Conservation (phyloP, 2,329 filamentous ascomycete genomes). For the Triangularia setosa region DNA sequence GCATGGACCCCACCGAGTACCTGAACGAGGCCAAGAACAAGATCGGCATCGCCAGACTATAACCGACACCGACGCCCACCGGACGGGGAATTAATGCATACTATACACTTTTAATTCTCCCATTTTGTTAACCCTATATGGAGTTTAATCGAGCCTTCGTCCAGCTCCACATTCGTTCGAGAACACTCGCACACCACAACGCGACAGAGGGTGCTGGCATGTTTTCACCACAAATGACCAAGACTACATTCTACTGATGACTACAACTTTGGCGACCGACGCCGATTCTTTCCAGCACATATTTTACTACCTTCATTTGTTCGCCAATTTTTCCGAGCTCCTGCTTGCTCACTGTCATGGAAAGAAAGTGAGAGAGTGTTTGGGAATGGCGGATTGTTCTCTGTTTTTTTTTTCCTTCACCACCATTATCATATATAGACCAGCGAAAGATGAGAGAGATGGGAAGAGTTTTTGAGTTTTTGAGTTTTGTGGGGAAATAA, state of each 20-base stretch:
- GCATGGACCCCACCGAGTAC: slow-evolving; percentile 50
- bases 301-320: not conserved
- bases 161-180: slow-evolving; percentile 5
- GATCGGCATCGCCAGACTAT: slow-evolving; percentile 39
- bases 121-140: slow-evolving; percentile 2
- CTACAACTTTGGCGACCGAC: not conserved
- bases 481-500: not conserved
- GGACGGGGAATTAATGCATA: slow-evolving; percentile 11
- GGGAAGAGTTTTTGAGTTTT: not conserved
- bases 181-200: not conserved
- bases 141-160: slow-evolving; percentile 10
- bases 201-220: not conserved
- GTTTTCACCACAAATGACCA: slow-evolving; percentile 1
- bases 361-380: not conserved
- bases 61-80: slow-evolving; percentile 4
- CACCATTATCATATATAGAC: not conserved
- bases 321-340: not conserved
- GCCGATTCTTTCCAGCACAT: not conserved
- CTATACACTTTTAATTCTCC: not conserved
- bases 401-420: not conserved
- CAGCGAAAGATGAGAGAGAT: not conserved
- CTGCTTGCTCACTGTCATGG: not conserved
- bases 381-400: not conserved
- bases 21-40: slow-evolving; percentile 47
- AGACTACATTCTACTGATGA: slow-evolving; percentile 1